phyloP scores from a whole-genome alignment of 352 stramenopile species.

The Globisporangium paddicum region DNA sequence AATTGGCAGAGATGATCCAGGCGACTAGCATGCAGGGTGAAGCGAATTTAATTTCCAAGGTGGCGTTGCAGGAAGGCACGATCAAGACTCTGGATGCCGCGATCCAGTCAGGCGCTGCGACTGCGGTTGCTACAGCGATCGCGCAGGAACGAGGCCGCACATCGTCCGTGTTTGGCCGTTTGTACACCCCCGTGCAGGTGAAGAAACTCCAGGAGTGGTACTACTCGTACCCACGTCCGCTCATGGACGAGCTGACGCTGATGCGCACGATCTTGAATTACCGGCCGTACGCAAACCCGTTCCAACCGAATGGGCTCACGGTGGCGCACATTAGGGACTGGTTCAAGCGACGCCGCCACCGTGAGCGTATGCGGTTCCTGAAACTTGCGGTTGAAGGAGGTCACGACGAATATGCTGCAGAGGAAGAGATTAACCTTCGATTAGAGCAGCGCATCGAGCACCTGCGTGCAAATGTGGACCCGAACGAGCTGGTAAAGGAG shows the following conservation, averaged over 20 bases:
- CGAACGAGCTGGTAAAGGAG: constrained; percentile 78
- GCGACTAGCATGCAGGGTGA: constrained; percentile 83
- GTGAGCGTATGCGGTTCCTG: constrained; percentile 74
- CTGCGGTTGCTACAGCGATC: constrained; percentile 63
- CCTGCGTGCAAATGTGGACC: constrained; percentile 55
- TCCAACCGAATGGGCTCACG: constrained; percentile 50
- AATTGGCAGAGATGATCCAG: constrained; percentile 79
- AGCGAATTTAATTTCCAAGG: constrained; percentile 73
- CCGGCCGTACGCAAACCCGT: constrained; percentile 67
- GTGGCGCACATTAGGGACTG: constrained; percentile 76
- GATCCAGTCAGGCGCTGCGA: constrained; percentile 57
- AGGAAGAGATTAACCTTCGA: constrained; percentile 75
- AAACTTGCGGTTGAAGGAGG: constrained; percentile 68
- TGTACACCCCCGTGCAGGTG: constrained; percentile 64
- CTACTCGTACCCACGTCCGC: constrained; percentile 67
- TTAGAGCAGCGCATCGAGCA: constrained; percentile 77
- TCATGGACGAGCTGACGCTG: constrained; percentile 76
- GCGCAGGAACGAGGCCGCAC: constrained; percentile 60
- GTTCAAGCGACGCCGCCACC: constrained; percentile 80
- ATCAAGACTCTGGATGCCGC: constrained; percentile 53
- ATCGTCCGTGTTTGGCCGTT: constrained; percentile 39
- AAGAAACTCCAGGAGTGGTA: constrained; percentile 86
- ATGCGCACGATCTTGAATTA: constrained; percentile 86
- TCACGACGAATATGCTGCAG: constrained; percentile 46
- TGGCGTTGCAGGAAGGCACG: constrained; percentile 49